Conservation (phyloP, 768 basidiomycete genomes). For the Suillus plorans region DNA sequence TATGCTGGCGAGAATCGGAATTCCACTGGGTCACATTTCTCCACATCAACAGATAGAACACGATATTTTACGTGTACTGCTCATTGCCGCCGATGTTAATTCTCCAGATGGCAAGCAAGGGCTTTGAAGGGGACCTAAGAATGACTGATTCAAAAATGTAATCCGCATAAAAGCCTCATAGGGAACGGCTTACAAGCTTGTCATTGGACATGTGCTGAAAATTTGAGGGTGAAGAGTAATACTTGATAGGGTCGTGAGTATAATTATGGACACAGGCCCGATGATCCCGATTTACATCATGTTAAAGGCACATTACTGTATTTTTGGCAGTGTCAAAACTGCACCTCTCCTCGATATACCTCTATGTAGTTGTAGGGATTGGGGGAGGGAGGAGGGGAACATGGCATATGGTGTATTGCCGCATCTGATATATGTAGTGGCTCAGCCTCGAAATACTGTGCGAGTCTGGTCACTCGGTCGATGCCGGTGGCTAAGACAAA, state of each 20-base stretch:
- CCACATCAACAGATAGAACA: background rate
- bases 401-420: background rate
- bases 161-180: background rate
- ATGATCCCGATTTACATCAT: background rate
- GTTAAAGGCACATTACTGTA: background rate
- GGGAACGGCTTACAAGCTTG: background rate
- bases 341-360: too few species aligned
- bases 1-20: conserved; percentile 8
- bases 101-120: background rate
- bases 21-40: too few species aligned
- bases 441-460: too few species aligned
- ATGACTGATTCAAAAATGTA: background rate
- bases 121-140: background rate
- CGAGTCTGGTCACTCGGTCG: background rate
- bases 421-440: background rate
- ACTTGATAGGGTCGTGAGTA: too few species aligned
- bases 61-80: background rate
- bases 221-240: too few species aligned
- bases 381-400: too few species aligned
- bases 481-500: conserved; percentile 1
- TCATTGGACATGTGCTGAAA: background rate
- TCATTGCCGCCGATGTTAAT: background rate
- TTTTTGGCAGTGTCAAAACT: background rate
- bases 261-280: background rate
- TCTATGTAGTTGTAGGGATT: too few species aligned